Evolutionary conservation across 164 flowering plant genomes (phyloP).

Genomic region (Warburgia ugandensis): DNA sequence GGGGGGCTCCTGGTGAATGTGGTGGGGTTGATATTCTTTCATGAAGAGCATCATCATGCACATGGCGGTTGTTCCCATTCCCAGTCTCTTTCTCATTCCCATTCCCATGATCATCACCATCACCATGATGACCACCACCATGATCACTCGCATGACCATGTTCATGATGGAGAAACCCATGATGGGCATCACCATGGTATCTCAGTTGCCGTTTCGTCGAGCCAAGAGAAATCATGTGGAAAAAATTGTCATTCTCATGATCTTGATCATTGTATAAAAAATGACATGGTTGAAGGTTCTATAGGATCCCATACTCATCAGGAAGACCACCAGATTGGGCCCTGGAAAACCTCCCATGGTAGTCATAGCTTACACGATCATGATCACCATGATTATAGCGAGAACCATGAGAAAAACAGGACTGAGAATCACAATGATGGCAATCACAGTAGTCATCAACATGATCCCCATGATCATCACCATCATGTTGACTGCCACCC

Average conservation of each 20-base stretch:
- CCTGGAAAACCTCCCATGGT: neutral
- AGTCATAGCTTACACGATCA: neutral
- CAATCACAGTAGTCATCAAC: conserved; percentile 3
- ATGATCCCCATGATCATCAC: conserved; percentile 17
- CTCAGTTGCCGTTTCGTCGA: conserved; percentile 17
- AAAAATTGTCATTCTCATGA: conserved; percentile 12
- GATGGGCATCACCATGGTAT: conserved; percentile 19
- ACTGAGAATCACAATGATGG: neutral
- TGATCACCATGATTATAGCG: conserved; percentile 3
- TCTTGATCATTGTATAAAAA: conserved; percentile 18
- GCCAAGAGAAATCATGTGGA: conserved; percentile 14
- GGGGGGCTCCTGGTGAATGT: conserved; percentile 93
- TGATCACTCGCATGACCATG: conserved; percentile 18
- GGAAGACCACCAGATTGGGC: conserved; percentile 6
- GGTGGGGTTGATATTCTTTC: conserved; percentile 86
- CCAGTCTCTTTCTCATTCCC: conserved; percentile 30
- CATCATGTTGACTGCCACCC: too few species aligned
- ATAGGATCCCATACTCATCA: neutral
- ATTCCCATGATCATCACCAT: conserved; percentile 20
- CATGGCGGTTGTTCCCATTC: conserved; percentile 93
- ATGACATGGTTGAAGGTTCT: too few species aligned
- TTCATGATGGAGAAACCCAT: conserved; percentile 24
- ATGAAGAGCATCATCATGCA: conserved; percentile 99
- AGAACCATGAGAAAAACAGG: neutral
- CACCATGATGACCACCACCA: conserved; percentile 6